Conservation (phyloP, 1,284 basidiomycete species). For the Trichosporon sp. region DNA sequence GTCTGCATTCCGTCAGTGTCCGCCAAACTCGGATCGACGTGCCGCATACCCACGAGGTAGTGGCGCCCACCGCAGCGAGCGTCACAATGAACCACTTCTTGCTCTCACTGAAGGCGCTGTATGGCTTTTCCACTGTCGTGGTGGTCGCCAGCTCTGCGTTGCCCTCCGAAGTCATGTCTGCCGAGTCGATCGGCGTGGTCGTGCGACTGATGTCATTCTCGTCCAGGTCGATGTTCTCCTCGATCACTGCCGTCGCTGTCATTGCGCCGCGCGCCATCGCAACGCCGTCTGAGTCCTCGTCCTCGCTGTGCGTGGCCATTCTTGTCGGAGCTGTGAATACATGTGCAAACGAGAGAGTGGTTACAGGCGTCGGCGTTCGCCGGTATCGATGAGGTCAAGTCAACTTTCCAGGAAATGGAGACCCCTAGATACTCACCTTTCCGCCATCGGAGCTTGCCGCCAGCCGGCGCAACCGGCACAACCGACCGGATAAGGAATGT, state of each 20-base stretch:
- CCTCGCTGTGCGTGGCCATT: not conserved
- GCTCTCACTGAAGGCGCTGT: constrained; percentile 26
- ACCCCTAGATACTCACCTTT: not conserved
- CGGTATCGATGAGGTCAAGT: not conserved
- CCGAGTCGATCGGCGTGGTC: not conserved
- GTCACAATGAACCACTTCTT: constrained; percentile 39
- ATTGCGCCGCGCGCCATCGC: not conserved
- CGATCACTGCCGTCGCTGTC: not conserved
- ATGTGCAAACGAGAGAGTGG: not conserved
- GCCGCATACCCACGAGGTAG: constrained; percentile 27
- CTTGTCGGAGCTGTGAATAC: not conserved
- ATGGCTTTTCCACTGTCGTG: constrained; percentile 13
- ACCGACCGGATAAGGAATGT: not conserved
- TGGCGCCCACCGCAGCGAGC: constrained; percentile 30
- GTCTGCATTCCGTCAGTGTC: constrained; percentile 19
- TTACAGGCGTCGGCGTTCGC: not conserved
- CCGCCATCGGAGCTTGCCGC: not conserved
- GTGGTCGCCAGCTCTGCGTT: no score
- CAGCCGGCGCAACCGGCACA: not conserved
- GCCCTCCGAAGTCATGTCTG: no score
- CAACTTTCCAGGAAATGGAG: not conserved
- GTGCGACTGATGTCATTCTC: not conserved
- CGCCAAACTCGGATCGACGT: not conserved
- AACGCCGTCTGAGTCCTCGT: not conserved
- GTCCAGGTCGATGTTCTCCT: not conserved